Conservation (phyloP, 148 eudicot species). For the Amaranthus hypochondriacus region DNA sequence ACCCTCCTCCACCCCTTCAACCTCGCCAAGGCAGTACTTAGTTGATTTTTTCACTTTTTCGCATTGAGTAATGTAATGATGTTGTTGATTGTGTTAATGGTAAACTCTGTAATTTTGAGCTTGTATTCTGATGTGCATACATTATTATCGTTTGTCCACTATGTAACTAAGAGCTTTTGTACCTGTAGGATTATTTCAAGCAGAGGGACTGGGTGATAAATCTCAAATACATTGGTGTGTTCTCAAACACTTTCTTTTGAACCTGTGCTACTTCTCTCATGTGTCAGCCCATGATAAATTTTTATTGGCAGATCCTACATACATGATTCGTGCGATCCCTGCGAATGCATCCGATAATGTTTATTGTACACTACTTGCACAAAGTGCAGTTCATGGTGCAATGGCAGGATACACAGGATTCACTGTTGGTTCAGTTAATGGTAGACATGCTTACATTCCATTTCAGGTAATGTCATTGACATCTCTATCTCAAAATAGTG, state of each 20-base stretch:
- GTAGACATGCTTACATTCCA: constrained; percentile 41
- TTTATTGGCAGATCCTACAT: constrained; percentile 31
- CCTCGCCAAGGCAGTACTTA: too few relatives aligned
- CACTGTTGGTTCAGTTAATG: constrained; percentile 39
- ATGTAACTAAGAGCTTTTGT: not conserved
- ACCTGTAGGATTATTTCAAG: constrained; percentile 41
- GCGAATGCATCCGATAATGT: constrained; percentile 45
- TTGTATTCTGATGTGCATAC: not conserved
- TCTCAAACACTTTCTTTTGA: constrained; percentile 9
- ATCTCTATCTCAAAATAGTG: not conserved
- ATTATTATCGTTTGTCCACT: not conserved
- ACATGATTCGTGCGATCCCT: constrained; percentile 41
- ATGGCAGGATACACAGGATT: constrained; percentile 50
- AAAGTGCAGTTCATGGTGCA: constrained; percentile 45
- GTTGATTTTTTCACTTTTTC: too few relatives aligned
- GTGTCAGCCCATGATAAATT: not conserved
- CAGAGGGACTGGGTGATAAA: constrained; percentile 31
- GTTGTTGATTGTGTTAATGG: not conserved
- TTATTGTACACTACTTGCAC: constrained; percentile 41
- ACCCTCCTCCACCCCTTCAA: too few relatives aligned
- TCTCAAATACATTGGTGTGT: constrained; percentile 48
- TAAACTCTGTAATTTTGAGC: not conserved
- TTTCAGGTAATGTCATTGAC: constrained; percentile 20
- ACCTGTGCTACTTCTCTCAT: not conserved
- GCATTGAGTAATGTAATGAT: too few relatives aligned